These are phyloP conservation scores for Scortechinia acanthostroma DNA, from an alignment of 2,329 filamentous ascomycete species.

Conservation along the genomic window DNA sequence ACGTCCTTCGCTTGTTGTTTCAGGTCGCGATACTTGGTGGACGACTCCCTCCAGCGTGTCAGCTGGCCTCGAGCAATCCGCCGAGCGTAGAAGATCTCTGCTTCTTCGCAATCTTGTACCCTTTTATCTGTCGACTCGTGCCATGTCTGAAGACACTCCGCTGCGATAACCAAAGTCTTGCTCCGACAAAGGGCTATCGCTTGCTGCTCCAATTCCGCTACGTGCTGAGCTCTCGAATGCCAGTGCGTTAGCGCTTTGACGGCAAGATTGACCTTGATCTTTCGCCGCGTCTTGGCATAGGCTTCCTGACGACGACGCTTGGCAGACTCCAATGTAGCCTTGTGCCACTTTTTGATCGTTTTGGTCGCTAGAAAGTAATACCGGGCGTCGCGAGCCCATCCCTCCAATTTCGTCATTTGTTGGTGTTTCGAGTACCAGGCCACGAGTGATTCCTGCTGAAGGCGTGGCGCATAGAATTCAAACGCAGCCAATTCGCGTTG, in stretches of 20 bases:
- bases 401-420: conserved; percentile 35
- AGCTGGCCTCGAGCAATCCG: conserved; percentile 25
- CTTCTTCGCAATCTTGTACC: conserved; percentile 20
- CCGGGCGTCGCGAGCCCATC: conserved; percentile 42
- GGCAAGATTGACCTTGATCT: conserved; percentile 43
- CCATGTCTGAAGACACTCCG: conserved; percentile 29
- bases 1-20: conserved; percentile 34
- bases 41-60: conserved; percentile 22
- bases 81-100: conserved; percentile 24
- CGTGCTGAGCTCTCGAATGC: conserved; percentile 18
- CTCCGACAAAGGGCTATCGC: conserved; percentile 22
- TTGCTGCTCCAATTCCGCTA: conserved; percentile 25
- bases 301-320: conserved; percentile 43
- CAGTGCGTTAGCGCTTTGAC: conserved; percentile 26
- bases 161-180: conserved; percentile 20
- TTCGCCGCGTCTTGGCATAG: conserved; percentile 42
- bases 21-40: conserved; percentile 19
- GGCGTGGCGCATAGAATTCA: conserved; percentile 29
- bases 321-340: conserved; percentile 35
- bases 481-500: conserved; percentile 27
- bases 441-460: conserved; percentile 26
- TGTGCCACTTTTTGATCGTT: conserved; percentile 39
- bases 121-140: conserved; percentile 23
- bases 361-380: conserved; percentile 45
- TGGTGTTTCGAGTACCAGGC: conserved; percentile 24